Evolutionary conservation across 1,284 basidiomycete species (phyloP).

Genomic region (Sporisorium scitamineum): DNA sequence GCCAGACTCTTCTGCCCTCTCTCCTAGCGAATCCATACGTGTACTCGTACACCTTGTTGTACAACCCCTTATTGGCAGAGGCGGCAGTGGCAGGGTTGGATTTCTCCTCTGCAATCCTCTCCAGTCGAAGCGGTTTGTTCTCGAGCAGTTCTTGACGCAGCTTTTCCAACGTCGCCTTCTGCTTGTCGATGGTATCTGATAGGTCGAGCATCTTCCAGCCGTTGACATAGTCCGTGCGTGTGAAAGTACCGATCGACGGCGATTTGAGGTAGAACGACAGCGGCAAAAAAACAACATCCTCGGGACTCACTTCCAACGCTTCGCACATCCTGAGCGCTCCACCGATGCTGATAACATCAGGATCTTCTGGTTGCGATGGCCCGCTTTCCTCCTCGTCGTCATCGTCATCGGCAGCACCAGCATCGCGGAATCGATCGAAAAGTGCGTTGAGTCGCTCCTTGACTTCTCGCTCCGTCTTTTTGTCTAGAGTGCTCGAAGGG

Average conservation of each 20-base stretch:
- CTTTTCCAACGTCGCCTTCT: slow-evolving; percentile 45
- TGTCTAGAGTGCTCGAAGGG: slow-evolving; percentile 29
- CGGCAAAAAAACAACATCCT: slow-evolving; percentile 64
- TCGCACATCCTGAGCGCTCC: slow-evolving; percentile 62
- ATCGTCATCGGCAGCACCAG: slow-evolving; percentile 14
- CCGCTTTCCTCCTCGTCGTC: slow-evolving; percentile 24
- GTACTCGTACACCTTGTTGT: slow-evolving; percentile 86
- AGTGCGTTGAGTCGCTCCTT: slow-evolving; percentile 73
- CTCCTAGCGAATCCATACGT: slow-evolving; percentile 86
- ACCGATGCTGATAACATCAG: slow-evolving; percentile 58
- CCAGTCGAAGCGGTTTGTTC: slow-evolving; percentile 51
- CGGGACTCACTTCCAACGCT: slow-evolving; percentile 59
- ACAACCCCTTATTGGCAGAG: slow-evolving; percentile 70
- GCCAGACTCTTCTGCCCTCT: slow-evolving; percentile 75
- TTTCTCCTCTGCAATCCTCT: slow-evolving; percentile 48
- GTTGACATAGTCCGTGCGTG: slow-evolving; percentile 52
- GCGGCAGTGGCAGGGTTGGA: slow-evolving; percentile 32
- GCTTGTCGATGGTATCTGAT: slow-evolving; percentile 56
- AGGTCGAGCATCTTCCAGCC: slow-evolving; percentile 63
- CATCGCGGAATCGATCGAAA: slow-evolving; percentile 75
- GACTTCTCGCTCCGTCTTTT: slow-evolving; percentile 53
- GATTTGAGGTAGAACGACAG: slow-evolving; percentile 65
- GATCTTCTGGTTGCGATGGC: slow-evolving; percentile 43
- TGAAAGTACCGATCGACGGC: slow-evolving; percentile 62
- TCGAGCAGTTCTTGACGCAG: slow-evolving; percentile 53